These are phyloP conservation scores for Astrephomene gubernaculifera DNA, from an alignment of 139 green algal species.

Conservation along the genomic window DNA sequence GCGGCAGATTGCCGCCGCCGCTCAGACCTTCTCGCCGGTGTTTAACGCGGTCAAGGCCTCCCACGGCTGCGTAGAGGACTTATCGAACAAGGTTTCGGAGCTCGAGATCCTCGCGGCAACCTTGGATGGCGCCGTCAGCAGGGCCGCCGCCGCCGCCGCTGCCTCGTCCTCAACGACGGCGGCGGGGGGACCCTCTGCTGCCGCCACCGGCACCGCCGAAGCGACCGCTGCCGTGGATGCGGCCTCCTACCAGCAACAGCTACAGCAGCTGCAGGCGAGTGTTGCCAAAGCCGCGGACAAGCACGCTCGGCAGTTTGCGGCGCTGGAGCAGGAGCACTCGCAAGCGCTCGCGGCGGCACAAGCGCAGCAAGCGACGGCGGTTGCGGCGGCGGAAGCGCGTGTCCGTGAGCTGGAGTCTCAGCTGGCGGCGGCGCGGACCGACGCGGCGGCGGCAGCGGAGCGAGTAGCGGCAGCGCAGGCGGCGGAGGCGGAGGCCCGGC, in stretches of 20 bases:
- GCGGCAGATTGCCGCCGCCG: slow-evolving; percentile 31
- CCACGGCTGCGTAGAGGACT: background rate
- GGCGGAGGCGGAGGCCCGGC: slow-evolving; percentile 1
- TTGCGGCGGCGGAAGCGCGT: background rate
- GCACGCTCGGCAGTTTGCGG: slow-evolving; percentile 23
- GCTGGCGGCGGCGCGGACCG: slow-evolving; percentile 20
- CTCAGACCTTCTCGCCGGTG: slow-evolving; percentile 16
- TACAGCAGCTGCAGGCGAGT: slow-evolving; percentile 16
- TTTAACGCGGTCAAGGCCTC: slow-evolving; percentile 18
- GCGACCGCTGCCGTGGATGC: background rate
- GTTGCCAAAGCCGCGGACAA: slow-evolving; percentile 15
- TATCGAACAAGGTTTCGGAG: background rate
- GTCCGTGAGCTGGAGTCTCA: slow-evolving; percentile 1
- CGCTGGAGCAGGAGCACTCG: slow-evolving; percentile 28
- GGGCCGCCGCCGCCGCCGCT: background rate
- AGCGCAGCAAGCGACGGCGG: background rate
- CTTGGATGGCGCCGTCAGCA: background rate
- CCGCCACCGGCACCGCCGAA: slow-evolving; percentile 23
- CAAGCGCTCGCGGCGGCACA: slow-evolving; percentile 16
- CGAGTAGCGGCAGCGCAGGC: slow-evolving; percentile 16
- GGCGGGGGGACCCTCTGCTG: background rate
- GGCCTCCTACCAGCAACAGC: slow-evolving; percentile 1
- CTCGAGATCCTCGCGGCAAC: background rate
- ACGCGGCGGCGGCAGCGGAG: background rate
- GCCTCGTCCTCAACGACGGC: background rate